Conservation (phyloP, 2,329 filamentous ascomycete species). For the Pseudocercospora fijiensis region DNA sequence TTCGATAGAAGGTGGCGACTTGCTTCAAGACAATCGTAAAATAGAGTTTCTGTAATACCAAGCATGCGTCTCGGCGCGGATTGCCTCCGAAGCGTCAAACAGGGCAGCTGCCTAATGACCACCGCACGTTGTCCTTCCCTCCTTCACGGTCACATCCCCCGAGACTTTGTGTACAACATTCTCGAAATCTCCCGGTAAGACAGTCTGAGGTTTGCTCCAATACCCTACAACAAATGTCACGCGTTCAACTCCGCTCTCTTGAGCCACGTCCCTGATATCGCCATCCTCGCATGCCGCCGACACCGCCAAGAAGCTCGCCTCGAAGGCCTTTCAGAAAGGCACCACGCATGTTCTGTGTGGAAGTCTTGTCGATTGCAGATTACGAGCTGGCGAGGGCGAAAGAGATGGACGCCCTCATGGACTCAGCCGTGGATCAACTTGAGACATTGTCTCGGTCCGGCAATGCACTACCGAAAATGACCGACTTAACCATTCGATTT, state of each 20-base stretch:
- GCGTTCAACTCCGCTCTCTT: not conserved
- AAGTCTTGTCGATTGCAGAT: constrained; percentile 24
- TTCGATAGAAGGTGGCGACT: not conserved
- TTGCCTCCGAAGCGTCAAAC: not conserved
- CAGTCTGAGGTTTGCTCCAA: constrained; percentile 2
- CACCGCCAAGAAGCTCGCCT: not conserved
- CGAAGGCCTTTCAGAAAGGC: not conserved
- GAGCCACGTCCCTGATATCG: not conserved
- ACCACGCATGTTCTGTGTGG: not conserved
- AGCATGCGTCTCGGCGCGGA: not conserved
- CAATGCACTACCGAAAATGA: constrained; percentile 8
- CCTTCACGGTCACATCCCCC: not conserved
- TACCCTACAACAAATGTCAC: constrained; percentile 5
- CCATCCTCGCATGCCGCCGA: constrained; percentile 8
- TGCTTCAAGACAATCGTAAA: not conserved
- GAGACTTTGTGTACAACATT: not conserved
- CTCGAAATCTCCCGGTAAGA: not conserved
- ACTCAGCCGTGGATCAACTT: constrained; percentile 24
- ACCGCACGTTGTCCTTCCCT: not conserved
- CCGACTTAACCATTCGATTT: constrained; percentile 20
- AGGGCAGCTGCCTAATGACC: not conserved
- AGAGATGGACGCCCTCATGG: constrained; percentile 17
- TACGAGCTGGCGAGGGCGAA: constrained; percentile 17
- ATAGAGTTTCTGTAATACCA: not conserved
- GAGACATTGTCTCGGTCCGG: constrained; percentile 19